Base-by-base conservation (phyloP, 2,329 filamentous ascomycete species). In the Phyllosticta citrichinensis region DNA sequence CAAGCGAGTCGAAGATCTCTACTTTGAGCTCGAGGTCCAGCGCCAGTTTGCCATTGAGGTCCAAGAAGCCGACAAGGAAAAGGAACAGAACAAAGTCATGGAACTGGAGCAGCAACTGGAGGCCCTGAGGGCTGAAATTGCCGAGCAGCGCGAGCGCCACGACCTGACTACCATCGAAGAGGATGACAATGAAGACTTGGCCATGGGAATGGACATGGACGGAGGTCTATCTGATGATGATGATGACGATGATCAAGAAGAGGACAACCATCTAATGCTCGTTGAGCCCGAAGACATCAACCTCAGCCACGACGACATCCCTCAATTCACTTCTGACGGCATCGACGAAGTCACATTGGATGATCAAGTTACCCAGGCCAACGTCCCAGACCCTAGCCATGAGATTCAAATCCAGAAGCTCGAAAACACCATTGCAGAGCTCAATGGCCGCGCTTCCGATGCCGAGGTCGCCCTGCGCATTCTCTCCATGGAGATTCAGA, bases 401-500 rank as follows among this genome's bases (percentile, higher is more conserved):
- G 66, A 71, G 19, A 62, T 62, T n/a, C 69, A 73, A 61, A 70
- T 73, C 20, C 61, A 67, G 14, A 61, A 65, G 30, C 73, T 73
- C 63, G 72, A 78, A 63, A 68, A 73, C 25, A 74, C 76, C 58
- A 73, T 80, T 57, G 64, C 73, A 35, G 67, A 70, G 9, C 67
- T 78, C 55, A 70, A 67, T 55, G 66, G 68, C 12, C 68, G 76
- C 60, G 70, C 75, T 5, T 73, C 74, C 47, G 70, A 76, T 19
- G 71, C 74, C 5, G 72, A 74, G 63, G 70, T 74, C 4, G 69
- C 72, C 5, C 69, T 80, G 2, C 70, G 75, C 30, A 69, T 79
- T 50, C 66, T 79, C 14, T 69, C 72, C 10, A 73, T 79, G 22
- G 75, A 79, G 63, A 67, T 80, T 3, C 69, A 75, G 60, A 74